phyloP scores from a whole-genome alignment of 163 green algal species.

The Coccomyxa subellipsoidea region DNA sequence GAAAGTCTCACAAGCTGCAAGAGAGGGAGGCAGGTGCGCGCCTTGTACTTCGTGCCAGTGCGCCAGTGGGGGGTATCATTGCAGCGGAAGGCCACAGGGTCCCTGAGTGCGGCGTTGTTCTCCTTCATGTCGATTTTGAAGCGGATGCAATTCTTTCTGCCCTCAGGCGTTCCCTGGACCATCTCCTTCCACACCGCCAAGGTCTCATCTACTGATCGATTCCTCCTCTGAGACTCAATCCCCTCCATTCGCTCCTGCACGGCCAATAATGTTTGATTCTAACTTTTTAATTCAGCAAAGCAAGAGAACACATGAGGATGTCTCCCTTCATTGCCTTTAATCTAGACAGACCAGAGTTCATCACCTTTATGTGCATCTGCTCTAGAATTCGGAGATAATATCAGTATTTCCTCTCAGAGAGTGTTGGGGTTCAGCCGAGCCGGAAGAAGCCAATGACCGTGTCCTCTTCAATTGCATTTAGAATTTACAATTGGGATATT shows the following conservation, averaged over 20 bases:
- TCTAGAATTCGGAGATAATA: not conserved
- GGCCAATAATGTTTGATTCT: not conserved
- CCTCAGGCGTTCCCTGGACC: conserved; percentile 66
- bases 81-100: conserved; percentile 95
- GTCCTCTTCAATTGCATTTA: too few species aligned
- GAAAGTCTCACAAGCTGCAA: not conserved
- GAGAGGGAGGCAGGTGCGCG: not conserved
- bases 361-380: not conserved
- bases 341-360: not conserved
- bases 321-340: too few species aligned
- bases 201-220: conserved; percentile 76
- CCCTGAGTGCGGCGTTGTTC: conserved; percentile 75
- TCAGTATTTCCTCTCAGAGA: not conserved
- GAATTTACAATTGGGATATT: too few species aligned
- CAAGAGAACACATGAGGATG: too few species aligned
- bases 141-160: conserved; percentile 67
- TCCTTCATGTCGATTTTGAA: conserved; percentile 89
- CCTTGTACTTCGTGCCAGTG: conserved; percentile 89
- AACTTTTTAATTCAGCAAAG: not conserved
- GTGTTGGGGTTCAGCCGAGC: not conserved
- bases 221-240: conserved; percentile 69
- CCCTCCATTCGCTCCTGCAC: conserved; percentile 80
- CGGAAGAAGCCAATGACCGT: too few species aligned
- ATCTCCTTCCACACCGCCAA: conserved; percentile 86
- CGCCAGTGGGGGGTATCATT: conserved; percentile 89